These are phyloP conservation scores for Porcisia hertigi DNA, from an alignment of 208 protist genomes.

Conservation along the genomic window DNA sequence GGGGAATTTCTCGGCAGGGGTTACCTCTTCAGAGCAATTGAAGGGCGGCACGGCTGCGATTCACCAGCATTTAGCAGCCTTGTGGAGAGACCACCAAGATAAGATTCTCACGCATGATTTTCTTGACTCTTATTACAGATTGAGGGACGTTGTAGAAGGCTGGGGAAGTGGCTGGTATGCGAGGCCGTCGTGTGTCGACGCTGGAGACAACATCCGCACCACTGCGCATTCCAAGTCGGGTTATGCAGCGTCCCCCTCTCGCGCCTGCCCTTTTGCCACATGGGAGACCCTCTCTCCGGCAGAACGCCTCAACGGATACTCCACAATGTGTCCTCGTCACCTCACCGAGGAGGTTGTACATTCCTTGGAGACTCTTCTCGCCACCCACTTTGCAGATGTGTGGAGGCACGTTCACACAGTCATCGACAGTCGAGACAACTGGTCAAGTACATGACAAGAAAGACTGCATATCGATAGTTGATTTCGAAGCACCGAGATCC, in stretches of 20 bases:
- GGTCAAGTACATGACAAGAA: neutral
- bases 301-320: slow-evolving; percentile 9
- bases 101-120: neutral
- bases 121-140: slow-evolving; percentile 12
- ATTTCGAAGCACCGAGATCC: no score
- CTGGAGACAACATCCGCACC: neutral
- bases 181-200: neutral
- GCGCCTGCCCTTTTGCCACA: neutral
- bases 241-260: neutral
- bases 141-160: slow-evolving; percentile 20
- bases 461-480: no score
- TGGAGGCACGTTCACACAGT: slow-evolving; percentile 1
- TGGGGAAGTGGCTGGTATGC: slow-evolving; percentile 19
- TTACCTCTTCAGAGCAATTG: neutral
- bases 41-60: neutral
- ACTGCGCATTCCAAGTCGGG: no score
- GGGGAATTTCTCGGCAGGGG: neutral
- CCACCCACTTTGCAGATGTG: slow-evolving; percentile 17
- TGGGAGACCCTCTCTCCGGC: slow-evolving; percentile 11
- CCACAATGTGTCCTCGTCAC: slow-evolving; percentile 13
- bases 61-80: neutral
- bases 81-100: slow-evolving; percentile 1
- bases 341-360: slow-evolving; percentile 10
- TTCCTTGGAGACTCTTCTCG: slow-evolving; percentile 4
- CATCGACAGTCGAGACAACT: neutral